Percentiles rank a stretch among this genome's conserved stretches.
phyloP scores from a whole-genome alignment of 768 basidiomycete species.

The Amanita inopinata region DNA sequence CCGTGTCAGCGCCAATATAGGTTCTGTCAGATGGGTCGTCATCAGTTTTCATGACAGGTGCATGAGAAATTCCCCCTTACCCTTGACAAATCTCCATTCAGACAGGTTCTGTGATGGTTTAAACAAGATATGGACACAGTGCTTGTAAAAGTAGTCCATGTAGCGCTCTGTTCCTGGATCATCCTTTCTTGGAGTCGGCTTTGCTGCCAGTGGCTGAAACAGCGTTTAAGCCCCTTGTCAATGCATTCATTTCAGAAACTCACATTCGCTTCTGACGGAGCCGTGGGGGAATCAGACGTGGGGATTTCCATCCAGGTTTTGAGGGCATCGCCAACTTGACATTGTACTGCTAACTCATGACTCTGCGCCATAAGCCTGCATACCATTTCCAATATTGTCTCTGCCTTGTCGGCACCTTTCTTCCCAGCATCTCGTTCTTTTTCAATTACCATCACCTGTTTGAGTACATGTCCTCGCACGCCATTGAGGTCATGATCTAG shows the following conservation, averaged over 20 bases:
- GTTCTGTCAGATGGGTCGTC: conserved; percentile 26
- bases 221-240: conserved; percentile 7
- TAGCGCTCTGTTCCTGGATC: conserved; percentile 83
- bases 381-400: conserved; percentile 68
- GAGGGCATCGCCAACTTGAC: conserved; percentile 83
- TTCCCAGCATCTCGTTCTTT: conserved; percentile 49
- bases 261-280: conserved; percentile 26
- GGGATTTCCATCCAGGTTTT: conserved; percentile 77
- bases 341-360: conserved; percentile 79
- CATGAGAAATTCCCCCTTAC: conserved; percentile 14
- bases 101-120: conserved; percentile 69
- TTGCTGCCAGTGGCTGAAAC: conserved; percentile 29
- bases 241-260: conserved; percentile 7
- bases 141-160: conserved; percentile 89
- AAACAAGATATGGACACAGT: conserved; percentile 68
- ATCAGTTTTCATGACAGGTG: background rate
- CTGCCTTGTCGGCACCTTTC: conserved; percentile 51
- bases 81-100: conserved; percentile 40
- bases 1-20: conserved; percentile 47
- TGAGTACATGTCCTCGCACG: conserved; percentile 76
- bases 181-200: conserved; percentile 52
- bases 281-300: conserved; percentile 23
- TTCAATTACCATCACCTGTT: conserved; percentile 67
- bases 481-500: conserved; percentile 89
- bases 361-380: conserved; percentile 73